Base-by-base conservation (phyloP, 345 rosid species). In the Capsella bursapastoris region DNA sequence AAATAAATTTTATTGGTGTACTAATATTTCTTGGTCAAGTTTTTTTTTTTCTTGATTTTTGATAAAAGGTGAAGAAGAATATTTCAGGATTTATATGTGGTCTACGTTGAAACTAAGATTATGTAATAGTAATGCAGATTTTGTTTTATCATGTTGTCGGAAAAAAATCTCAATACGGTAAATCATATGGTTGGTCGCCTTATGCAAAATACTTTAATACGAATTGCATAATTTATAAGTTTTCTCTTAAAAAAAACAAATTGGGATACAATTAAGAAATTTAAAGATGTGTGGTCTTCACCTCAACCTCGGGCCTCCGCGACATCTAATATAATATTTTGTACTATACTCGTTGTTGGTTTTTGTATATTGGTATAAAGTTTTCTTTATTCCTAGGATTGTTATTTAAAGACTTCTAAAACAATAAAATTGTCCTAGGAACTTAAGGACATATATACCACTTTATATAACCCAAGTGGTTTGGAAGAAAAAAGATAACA, bases 211-310 rank as follows among this genome's bases (percentile, higher is more conserved):
- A 66, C 8, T 37, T 1, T 48, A 32, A 8, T 66, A 57, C 58
- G 15, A 57, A 48, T 22, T 10, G 37, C 43, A 14, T 69, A 28
- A 37, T 74, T 64, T 48, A 37, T 22, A 22, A 22, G 25, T 22
- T 22, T 22, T 22, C 25, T 22, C 25, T 22, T 22, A 1, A 22
- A 22, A 22, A 22, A 22, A 22, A 22, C 25, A 22, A 22, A 40
- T 7, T 40, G 43, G 0, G 9, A 3, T 38, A 38, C 12, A 38
- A 38, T 38, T 38, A 38, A n/a, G 66, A 22, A 9, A 2, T 9
- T 40, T 22, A 22, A 40, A 10, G 66, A 22, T 65, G 71, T 51
- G 72, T 74, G 66, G 78, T 74, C 78, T 34, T 73, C 66, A 14
- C 57, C 48, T 65, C 66, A 15, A 47, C 59, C 59, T 73, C 40